These are phyloP conservation scores for Boletus sp. DNA, from an alignment of 1,284 basidiomycete species.

Conservation along the genomic window DNA sequence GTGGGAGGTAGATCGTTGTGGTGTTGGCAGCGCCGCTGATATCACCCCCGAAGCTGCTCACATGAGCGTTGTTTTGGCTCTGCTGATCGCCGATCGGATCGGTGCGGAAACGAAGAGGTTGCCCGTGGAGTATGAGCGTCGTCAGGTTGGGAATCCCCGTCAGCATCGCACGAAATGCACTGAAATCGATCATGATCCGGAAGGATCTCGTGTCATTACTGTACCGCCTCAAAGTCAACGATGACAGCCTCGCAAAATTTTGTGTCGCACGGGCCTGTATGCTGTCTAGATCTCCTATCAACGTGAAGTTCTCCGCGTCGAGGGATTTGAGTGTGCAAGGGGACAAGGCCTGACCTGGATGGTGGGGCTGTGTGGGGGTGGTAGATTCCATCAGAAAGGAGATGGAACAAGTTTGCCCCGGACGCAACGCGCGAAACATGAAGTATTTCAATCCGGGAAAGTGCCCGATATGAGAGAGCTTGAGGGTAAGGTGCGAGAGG, in stretches of 20 bases:
- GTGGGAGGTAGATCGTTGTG: constrained; percentile 18
- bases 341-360: background rate
- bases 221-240: constrained; percentile 29
- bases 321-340: constrained; percentile 26
- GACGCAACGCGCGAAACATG: constrained; percentile 29
- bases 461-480: constrained; percentile 20
- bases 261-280: constrained; percentile 16
- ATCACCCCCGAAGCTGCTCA: background rate
- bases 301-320: constrained; percentile 28
- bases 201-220: constrained; percentile 27
- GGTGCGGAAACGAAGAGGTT: constrained; percentile 27
- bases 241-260: constrained; percentile 23
- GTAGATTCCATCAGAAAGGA: constrained; percentile 24
- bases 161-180: constrained; percentile 27
- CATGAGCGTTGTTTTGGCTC: constrained; percentile 4
- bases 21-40: background rate
- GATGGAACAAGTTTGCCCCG: constrained; percentile 29
- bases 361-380: constrained; percentile 7
- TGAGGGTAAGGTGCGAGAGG: constrained; percentile 28
- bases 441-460: constrained; percentile 29
- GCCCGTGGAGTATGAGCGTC: constrained; percentile 28
- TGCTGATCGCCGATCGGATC: constrained; percentile 12
- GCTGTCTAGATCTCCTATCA: constrained; percentile 20
- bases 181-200: constrained; percentile 30
- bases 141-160: constrained; percentile 22